Evolutionary conservation across 176 grass and related monocot genomes (phyloP), one percentile per base, ranked within the genome.

Genomic region (Oryza longistaminata): DNA sequence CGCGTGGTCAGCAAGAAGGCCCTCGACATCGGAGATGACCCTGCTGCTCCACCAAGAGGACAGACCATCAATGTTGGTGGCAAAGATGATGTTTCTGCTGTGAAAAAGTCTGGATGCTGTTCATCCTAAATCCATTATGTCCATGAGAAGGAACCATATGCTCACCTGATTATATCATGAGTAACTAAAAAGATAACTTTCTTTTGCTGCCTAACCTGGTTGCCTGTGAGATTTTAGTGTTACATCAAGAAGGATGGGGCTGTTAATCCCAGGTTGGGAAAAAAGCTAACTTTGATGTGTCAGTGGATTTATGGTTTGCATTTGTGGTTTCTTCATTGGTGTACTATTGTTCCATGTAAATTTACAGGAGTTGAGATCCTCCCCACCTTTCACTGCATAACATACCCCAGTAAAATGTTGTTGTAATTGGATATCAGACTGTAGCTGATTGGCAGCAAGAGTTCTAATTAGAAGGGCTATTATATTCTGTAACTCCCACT

Each of bases 1-100:
- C 88, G 66, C 22, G 88, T 86, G 19, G 88, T 90, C 67, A 90
- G 88, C 55, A 90, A 90, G 83, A 90, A 90, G 66, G 88, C 83
- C 67, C 88, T 86, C 3, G 83, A 86, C 88, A 90, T 90, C 58
- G 88, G 83, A 0, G 83, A 90, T 86, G 88, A 90, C 35, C 83
- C 79, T 46, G 88, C 88, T 37, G 88, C 88, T 78, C 88, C 88
- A 66, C 88, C 88, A 11, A 86, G 83, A 82, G 83, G 88, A 15
- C 88, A 90, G 72, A 90, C 83, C 6, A 90, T 90, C 79, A 86
- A 86, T 0, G 83, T 90, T 78, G 83, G 88, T 48, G 83, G 83
- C 79, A 90, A 86, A 74, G 74, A 90, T 90, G 88, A 86, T 86
- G 83, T 90, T 9, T 86, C 84, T 68, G 84, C 84, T 78, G 79